These are phyloP conservation scores for Penicillium tannophilum DNA, from an alignment of 495 filamentous ascomycete species.

Conservation along the genomic window DNA sequence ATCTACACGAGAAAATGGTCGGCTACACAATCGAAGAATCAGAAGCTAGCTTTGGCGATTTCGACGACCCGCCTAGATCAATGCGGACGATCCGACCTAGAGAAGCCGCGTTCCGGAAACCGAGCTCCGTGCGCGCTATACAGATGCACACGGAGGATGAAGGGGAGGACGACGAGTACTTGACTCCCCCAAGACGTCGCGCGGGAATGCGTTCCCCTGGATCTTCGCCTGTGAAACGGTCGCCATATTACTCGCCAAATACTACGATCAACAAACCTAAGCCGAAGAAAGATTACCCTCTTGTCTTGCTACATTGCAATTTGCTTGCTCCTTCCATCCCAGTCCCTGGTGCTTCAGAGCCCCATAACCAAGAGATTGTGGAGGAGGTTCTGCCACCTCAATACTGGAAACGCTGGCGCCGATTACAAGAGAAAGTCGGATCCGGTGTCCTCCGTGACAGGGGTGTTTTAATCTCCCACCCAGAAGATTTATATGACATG, in stretches of 20 bases:
- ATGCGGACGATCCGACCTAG: constrained; percentile 38
- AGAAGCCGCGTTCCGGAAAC: constrained; percentile 62
- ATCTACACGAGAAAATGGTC: constrained; percentile 21
- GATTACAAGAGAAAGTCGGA: constrained; percentile 75
- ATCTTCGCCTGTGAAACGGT: constrained; percentile 40
- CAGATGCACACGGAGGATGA: constrained; percentile 67
- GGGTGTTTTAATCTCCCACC: constrained; percentile 85
- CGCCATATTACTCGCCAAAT: constrained; percentile 50
- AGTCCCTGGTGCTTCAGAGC: constrained; percentile 54
- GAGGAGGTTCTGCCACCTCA: constrained; percentile 57
- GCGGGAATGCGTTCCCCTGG: constrained; percentile 37
- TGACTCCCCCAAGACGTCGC: constrained; percentile 40
- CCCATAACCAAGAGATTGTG: constrained; percentile 49
- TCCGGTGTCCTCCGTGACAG: constrained; percentile 72
- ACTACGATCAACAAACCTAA: constrained; percentile 50
- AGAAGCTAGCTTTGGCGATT: constrained; percentile 24
- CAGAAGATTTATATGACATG: constrained; percentile 85
- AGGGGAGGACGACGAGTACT: constrained; percentile 40
- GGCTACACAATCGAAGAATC: constrained; percentile 31
- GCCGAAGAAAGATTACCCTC: constrained; percentile 67
- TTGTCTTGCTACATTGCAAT: constrained; percentile 87
- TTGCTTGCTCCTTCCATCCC: constrained; percentile 74
- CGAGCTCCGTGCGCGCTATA: constrained; percentile 74
- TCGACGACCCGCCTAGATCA: constrained; percentile 20
- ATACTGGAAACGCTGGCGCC: constrained; percentile 70